A percentile compares a stretch with the other conserved stretches of the same genome.
Conservation (phyloP, 2,329 filamentous ascomycete species). For the Aspergillus neotritici region DNA sequence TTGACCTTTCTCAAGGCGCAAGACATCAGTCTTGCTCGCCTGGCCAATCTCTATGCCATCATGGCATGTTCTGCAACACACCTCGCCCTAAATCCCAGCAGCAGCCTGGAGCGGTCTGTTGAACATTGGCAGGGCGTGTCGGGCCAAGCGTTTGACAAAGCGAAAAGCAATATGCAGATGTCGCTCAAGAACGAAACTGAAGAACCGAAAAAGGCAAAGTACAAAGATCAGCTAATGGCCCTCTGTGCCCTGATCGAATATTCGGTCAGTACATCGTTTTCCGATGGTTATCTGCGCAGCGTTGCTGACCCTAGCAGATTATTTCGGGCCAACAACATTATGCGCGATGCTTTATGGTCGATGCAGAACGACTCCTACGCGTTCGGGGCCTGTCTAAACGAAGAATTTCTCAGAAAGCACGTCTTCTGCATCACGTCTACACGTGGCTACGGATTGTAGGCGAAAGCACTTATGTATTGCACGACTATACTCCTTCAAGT, state of each 20-base stretch:
- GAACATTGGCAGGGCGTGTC: slow-evolving; percentile 23
- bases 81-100: slow-evolving; percentile 14
- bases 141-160: slow-evolving; percentile 22
- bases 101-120: slow-evolving; percentile 6
- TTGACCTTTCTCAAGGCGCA: slow-evolving; percentile 24
- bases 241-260: slow-evolving; percentile 29
- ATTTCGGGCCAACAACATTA: slow-evolving; percentile 27
- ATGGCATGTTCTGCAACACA: slow-evolving; percentile 27
- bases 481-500: slow-evolving; percentile 21
- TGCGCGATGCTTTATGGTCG: slow-evolving; percentile 33
- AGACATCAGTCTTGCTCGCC: slow-evolving; percentile 25
- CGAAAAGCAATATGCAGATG: slow-evolving; percentile 27
- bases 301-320: slow-evolving; percentile 14
- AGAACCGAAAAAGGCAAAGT: slow-evolving; percentile 30
- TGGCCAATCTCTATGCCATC: slow-evolving; percentile 28
- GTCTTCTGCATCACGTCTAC: slow-evolving; percentile 38
- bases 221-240: slow-evolving; percentile 37
- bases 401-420: slow-evolving; percentile 32
- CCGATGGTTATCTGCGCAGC: neutral
- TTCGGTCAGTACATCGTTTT: slow-evolving; percentile 19
- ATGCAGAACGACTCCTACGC: slow-evolving; percentile 36
- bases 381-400: slow-evolving; percentile 32
- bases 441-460: slow-evolving; percentile 35
- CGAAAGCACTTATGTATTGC: slow-evolving; percentile 31
- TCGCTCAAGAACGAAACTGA: slow-evolving; percentile 27